A percentile compares a stretch with the other conserved stretches of the same genome.
phyloP scores from a whole-genome alignment of 768 basidiomycete genomes.

The Psilocybe tampanensis region DNA sequence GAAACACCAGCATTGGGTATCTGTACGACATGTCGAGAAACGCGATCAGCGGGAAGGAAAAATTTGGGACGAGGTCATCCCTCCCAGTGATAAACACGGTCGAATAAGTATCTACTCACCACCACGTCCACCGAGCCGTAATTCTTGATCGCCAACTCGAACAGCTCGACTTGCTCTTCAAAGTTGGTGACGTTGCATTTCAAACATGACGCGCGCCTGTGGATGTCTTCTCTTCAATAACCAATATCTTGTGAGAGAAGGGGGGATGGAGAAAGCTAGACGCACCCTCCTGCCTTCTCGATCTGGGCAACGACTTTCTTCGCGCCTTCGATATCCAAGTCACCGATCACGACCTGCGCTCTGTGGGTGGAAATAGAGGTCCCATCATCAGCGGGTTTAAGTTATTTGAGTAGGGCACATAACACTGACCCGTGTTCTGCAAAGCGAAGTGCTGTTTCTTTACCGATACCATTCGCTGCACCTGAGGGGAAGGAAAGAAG shows the following conservation, averaged over 20 bases:
- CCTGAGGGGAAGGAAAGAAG: conserved; percentile 30
- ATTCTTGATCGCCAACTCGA: conserved; percentile 46
- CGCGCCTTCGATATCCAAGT: conserved; percentile 44
- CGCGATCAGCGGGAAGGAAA: not conserved
- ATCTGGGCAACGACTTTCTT: conserved; percentile 44
- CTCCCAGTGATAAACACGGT: too few relatives aligned
- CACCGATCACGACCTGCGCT: conserved; percentile 57
- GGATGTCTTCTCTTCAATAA: not conserved
- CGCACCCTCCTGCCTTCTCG: conserved; percentile 45
- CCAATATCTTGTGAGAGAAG: not conserved
- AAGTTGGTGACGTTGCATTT: conserved; percentile 54
- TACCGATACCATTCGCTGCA: conserved; percentile 56
- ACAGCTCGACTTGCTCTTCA: conserved; percentile 55
- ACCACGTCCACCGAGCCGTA: conserved; percentile 58
- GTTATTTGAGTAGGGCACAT: not conserved
- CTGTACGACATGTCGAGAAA: conserved; percentile 18
- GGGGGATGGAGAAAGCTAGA: not conserved
- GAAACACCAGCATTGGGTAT: conserved; percentile 53
- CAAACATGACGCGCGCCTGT: conserved; percentile 43
- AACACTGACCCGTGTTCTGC: conserved; percentile 49
- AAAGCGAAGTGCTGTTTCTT: conserved; percentile 51
- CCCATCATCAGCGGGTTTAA: not conserved
- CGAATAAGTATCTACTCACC: conserved; percentile 37
- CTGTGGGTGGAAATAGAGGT: conserved; percentile 27
- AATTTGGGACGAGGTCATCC: too few relatives aligned